Evolutionary conservation across 805 yeast genomes (phyloP), one percentile per base, ranked within the genome.

Genomic region (Yarrowia keelungensis): DNA sequence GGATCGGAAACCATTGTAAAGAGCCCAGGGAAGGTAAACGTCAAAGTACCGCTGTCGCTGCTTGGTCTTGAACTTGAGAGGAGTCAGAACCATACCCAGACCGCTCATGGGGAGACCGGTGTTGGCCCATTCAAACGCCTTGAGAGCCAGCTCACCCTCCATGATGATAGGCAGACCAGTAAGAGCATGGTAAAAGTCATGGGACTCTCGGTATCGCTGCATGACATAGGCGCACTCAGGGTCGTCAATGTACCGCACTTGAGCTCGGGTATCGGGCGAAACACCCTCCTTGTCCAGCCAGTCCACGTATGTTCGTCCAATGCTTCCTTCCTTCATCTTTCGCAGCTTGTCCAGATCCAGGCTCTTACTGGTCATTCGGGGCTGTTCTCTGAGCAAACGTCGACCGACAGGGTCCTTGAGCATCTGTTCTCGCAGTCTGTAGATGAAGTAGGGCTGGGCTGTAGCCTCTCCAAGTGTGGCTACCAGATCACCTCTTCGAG

Each of bases 71-170:
- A 94, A 82, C 70, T 93, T 85, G 74, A 89, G 83, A 0, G 97
- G 97, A 3, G 97, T 97, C 71, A 92, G 85, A n/a, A 91, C 73
- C 0, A 97, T 93, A 0, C 97, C 98, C 64, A 95, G 77, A 0
- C 97, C 97, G 3, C 97, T 92, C 96, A 94, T 93, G 14, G 98
- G 98, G 54, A 95, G 86, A 5, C 97, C 96, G 70, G 94, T 85
- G 77, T 95, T 94, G 75, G 95, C 89, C 74, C 88, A 96, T 78
- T 94, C 99, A 73, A 95, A 87, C 58, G 92, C 89, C 78, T 95
- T 95, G 19, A 95, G 89, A 0, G 97, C 92, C 67, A 95, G 89
- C 76, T 95, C 99, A n/a, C 99, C 99, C 75, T 95, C 98, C 72
- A 95, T 86, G 53, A 90, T 88, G 58, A 93, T 90, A 0, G 98